A percentile compares a stretch with the other conserved stretches of the same genome.
phyloP scores from a whole-genome alignment of 2,329 filamentous ascomycete genomes.

The Myriosclerotinia curreyana region DNA sequence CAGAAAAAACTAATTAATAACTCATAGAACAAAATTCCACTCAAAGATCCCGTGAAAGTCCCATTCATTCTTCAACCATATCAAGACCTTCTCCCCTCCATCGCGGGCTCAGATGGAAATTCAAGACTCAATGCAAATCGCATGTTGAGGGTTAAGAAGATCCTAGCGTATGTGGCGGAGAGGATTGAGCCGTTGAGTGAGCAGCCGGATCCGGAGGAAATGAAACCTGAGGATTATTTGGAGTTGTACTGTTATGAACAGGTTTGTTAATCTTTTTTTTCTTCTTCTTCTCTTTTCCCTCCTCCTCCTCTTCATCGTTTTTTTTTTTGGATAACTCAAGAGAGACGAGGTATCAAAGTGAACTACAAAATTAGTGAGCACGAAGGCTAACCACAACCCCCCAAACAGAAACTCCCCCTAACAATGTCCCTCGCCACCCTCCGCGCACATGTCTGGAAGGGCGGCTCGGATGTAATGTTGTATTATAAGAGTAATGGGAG shows the following conservation, averaged over 20 bases:
- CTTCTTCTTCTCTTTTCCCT: slow-evolving; percentile 4
- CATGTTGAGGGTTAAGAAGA: slow-evolving; percentile 95
- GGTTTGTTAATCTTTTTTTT: slow-evolving; percentile 52
- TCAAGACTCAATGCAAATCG: slow-evolving; percentile 93
- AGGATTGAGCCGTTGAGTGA: slow-evolving; percentile 72
- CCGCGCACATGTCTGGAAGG: slow-evolving; percentile 89
- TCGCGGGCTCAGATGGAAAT: slow-evolving; percentile 73
- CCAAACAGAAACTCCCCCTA: slow-evolving; percentile 54
- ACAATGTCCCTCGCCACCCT: slow-evolving; percentile 94
- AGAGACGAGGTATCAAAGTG: not conserved
- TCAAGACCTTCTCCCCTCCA: slow-evolving; percentile 68
- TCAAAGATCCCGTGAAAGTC: slow-evolving; percentile 95
- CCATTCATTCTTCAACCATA: slow-evolving; percentile 86
- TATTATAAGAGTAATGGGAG: slow-evolving; percentile 91
- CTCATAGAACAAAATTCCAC: slow-evolving; percentile 68
- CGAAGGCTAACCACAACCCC: not conserved
- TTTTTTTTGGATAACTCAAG: not conserved
- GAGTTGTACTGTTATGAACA: slow-evolving; percentile 94
- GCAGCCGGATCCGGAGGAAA: slow-evolving; percentile 54
- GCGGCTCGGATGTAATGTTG: slow-evolving; percentile 86
- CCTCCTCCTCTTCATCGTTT: not conserved
- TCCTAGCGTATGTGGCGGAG: slow-evolving; percentile 87
- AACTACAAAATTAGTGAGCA: not conserved
- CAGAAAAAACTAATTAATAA: not conserved
- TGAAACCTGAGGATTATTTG: slow-evolving; percentile 87